Conservation (phyloP, 495 filamentous ascomycete species). For the Hypoxylon fuscum region DNA sequence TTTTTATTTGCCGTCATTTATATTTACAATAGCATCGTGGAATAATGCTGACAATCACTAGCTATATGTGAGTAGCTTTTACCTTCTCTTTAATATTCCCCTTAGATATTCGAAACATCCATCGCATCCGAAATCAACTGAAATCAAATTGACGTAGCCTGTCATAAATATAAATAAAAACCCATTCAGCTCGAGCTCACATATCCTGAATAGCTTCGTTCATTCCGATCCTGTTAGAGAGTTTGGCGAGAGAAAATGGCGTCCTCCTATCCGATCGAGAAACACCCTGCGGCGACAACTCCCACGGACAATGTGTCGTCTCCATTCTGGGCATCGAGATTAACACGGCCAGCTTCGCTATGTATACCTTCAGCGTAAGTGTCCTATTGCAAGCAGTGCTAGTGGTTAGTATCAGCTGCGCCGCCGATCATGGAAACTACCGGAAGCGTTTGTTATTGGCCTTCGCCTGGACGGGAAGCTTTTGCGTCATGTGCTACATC, state of each 20-base stretch:
- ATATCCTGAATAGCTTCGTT: conserved; percentile 73
- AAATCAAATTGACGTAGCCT: not conserved
- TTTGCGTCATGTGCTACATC: conserved; percentile 89
- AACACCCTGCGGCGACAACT: conserved; percentile 70
- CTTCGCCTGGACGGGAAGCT: conserved; percentile 83
- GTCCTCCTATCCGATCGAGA: conserved; percentile 78
- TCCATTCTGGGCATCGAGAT: conserved; percentile 83
- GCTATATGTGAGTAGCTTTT: conserved; percentile 42
- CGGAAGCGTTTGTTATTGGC: conserved; percentile 84
- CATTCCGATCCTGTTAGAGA: conserved; percentile 95
- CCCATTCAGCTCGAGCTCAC: conserved; percentile 26
- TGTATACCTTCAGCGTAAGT: conserved; percentile 96
- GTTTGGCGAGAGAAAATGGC: conserved; percentile 88
- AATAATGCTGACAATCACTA: conserved; percentile 33
- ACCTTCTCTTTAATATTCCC: conserved; percentile 1
- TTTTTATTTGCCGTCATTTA: conserved; percentile 13
- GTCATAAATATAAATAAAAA: conserved; percentile 12
- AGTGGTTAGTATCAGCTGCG: conserved; percentile 94
- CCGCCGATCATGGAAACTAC: conserved; percentile 94
- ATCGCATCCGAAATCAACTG: conserved; percentile 9
- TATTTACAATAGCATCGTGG: not conserved
- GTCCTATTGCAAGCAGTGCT: conserved; percentile 88
- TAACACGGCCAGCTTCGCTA: conserved; percentile 96
- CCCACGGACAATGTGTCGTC: conserved; percentile 80
- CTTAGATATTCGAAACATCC: not conserved